These are phyloP conservation scores for Umbelopsis ramanniana DNA, from an alignment of 192 early-diverging fungal species.

Conservation along the genomic window DNA sequence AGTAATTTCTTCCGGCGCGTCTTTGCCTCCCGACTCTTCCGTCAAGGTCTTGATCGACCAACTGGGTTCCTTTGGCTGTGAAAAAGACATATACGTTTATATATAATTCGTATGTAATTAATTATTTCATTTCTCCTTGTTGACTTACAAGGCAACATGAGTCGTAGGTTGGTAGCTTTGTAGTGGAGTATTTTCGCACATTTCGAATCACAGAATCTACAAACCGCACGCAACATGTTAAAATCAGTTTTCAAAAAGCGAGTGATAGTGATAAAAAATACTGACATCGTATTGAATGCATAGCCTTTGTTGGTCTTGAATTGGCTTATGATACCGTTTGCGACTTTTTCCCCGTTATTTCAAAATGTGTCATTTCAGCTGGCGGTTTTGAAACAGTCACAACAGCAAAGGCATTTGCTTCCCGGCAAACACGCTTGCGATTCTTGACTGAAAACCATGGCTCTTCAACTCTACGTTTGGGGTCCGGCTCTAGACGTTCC, in stretches of 20 bases:
- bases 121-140: too few species aligned
- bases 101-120: neutral
- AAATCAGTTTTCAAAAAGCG: neutral
- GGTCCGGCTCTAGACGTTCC: constrained; percentile 63
- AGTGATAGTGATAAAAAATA: neutral
- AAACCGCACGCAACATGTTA: neutral
- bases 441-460: neutral
- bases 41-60: constrained; percentile 42
- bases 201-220: neutral
- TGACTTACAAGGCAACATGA: neutral
- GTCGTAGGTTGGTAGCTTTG: neutral
- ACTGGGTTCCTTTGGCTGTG: constrained; percentile 28
- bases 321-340: too few species aligned
- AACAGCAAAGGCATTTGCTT: neutral
- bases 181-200: neutral
- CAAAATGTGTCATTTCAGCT: too few species aligned
- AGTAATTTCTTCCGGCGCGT: constrained; percentile 6
- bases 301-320: neutral
- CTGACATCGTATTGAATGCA: neutral
- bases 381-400: too few species aligned
- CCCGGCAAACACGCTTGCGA: neutral
- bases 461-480: constrained; percentile 72
- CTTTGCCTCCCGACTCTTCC: neutral
- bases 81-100: neutral
- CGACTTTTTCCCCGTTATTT: too few species aligned